Evolutionary conservation across 2,329 filamentous ascomycete species (phyloP).

Genomic region (Capronia epimyces): DNA sequence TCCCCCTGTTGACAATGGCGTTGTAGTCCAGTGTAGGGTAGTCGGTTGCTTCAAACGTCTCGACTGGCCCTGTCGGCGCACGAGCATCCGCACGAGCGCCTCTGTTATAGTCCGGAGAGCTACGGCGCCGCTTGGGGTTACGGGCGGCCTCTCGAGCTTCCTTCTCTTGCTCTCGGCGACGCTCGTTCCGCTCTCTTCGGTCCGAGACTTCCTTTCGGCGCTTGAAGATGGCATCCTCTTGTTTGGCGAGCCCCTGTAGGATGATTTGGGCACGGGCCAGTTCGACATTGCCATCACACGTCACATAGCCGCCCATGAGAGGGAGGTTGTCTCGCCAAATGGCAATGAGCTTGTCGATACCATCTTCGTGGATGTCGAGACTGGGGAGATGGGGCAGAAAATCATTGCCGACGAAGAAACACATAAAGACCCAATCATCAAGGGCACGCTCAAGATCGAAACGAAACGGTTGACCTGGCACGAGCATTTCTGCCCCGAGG

Average conservation of each 20-base stretch:
- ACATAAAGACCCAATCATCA: conserved; percentile 99
- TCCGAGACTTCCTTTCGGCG: conserved; percentile 82
- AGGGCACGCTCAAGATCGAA: conserved; percentile 92
- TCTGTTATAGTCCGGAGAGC: conserved; percentile 42
- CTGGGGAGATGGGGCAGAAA: conserved; percentile 97
- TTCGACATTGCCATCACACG: conserved; percentile 89
- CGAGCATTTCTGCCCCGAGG: conserved; percentile 78
- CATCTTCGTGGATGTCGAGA: conserved; percentile 92
- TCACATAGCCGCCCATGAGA: conserved; percentile 89
- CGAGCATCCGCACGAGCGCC: conserved; percentile 24
- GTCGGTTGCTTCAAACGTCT: conserved; percentile 22
- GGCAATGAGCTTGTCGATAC: conserved; percentile 91
- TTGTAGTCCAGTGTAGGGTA: conserved; percentile 66
- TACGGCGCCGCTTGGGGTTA: conserved; percentile 39
- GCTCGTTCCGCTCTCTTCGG: conserved; percentile 70
- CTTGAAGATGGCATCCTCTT: conserved; percentile 90
- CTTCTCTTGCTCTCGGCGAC: conserved; percentile 69
- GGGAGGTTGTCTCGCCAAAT: conserved; percentile 94
- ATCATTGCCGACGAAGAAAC: conserved; percentile 97
- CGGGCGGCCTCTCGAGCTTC: conserved; percentile 46
- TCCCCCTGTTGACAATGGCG: conserved; percentile 72
- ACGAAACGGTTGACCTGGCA: conserved; percentile 74
- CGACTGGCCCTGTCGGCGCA: conserved; percentile 43
- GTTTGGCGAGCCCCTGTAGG: conserved; percentile 77
- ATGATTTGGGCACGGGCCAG: conserved; percentile 82